These are phyloP conservation scores for Russula lepida DNA, from an alignment of 768 basidiomycete species.

Conservation along the genomic window DNA sequence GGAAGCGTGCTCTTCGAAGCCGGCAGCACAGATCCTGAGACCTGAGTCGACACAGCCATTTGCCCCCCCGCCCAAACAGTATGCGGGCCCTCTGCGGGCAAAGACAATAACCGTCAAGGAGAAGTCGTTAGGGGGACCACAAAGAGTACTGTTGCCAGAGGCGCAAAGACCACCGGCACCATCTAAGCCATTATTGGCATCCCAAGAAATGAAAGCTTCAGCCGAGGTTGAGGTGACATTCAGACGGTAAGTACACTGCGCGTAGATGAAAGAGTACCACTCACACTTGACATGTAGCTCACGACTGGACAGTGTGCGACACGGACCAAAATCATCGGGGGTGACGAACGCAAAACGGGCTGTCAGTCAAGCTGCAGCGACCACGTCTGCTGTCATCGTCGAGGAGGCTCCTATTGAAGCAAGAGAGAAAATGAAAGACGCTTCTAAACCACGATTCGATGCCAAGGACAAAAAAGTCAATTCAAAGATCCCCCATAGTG, in stretches of 20 bases:
- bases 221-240: background rate
- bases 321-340: constrained; percentile 9
- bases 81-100: constrained; percentile 1
- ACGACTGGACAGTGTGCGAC: constrained; percentile 11
- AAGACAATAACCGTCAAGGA: constrained; percentile 12
- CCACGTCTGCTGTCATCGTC: background rate
- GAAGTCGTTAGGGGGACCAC: constrained; percentile 9
- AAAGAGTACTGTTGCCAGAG: constrained; percentile 12
- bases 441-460: background rate
- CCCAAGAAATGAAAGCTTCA: background rate
- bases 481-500: background rate
- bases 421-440: background rate
- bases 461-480: background rate
- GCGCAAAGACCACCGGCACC: background rate
- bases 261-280: background rate
- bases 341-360: constrained; percentile 7
- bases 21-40: constrained; percentile 8
- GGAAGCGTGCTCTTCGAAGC: background rate
- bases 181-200: background rate
- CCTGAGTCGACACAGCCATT: constrained; percentile 4
- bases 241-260: constrained; percentile 1
- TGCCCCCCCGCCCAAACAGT: background rate
- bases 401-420: background rate
- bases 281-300: constrained; percentile 1
- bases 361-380: background rate